These are phyloP conservation scores for Elongisporangium prolatum DNA, from an alignment of 352 stramenopile genomes.

Conservation along the genomic window DNA sequence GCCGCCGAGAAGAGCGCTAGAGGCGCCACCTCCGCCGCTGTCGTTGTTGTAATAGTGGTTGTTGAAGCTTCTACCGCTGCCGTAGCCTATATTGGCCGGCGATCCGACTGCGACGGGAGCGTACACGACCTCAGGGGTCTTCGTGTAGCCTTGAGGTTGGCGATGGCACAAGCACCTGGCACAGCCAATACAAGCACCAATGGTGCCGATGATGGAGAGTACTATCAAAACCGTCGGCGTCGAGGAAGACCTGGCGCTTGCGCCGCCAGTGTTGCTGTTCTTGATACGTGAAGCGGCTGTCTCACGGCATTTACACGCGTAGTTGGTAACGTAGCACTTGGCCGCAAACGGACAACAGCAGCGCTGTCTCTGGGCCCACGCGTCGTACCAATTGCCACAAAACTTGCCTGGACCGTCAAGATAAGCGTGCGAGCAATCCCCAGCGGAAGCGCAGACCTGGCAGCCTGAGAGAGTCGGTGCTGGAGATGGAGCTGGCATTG, in stretches of 20 bases:
- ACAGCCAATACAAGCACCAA: conserved; percentile 22
- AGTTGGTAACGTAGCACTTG: conserved; percentile 21
- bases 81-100: conserved; percentile 6
- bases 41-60: conserved; percentile 6
- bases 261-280: conserved; percentile 9
- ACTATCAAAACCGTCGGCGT: conserved; percentile 2
- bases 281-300: conserved; percentile 3
- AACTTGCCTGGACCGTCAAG: conserved; percentile 19
- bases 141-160: conserved; percentile 10
- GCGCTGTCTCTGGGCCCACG: conserved; percentile 15
- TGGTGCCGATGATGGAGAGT: conserved; percentile 8
- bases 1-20: conserved; percentile 21
- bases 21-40: conserved; percentile 10
- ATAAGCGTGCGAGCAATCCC: conserved; percentile 23
- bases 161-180: conserved; percentile 10
- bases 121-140: conserved; percentile 13
- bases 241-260: no score
- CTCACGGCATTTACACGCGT: conserved; percentile 19
- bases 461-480: conserved; percentile 12
- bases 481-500: no score
- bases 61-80: conserved; percentile 9
- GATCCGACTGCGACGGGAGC: neutral
- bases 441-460: conserved; percentile 15
- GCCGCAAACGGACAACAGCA: conserved; percentile 25
- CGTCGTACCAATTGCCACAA: conserved; percentile 27